Evolutionary conservation across 208 protist species (phyloP), one percentile per base, ranked within the genome.

Genomic region (Acanthamoeba divionensis): DNA sequence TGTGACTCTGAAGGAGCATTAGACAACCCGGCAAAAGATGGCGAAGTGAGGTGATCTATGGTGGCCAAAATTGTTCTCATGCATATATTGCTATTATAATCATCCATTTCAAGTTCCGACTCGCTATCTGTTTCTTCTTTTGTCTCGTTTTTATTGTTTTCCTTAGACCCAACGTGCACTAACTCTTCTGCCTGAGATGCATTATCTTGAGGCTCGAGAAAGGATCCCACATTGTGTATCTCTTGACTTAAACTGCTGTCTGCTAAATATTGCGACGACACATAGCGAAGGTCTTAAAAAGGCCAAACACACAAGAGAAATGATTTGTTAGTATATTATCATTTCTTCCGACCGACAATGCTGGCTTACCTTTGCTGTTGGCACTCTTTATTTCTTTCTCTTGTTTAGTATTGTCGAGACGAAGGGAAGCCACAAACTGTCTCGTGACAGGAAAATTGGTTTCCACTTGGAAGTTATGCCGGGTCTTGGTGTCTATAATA

Each of bases 211-310:
- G 54, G 54, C 0, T 57, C 75, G 29, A 80, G 65, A 44, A 83
- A 90, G 36, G 79, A 80, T 54, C 55, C 48, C 45, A 50, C 89
- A 15, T 60, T 13, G 13, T 67, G 69, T n/a, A 95, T 38, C 45
- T 92, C 89, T 63, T 93, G 89, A 54, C 79, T 93, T 5, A 95
- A 45, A 48, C 63, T 90, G 69, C 82, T 92, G 60, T 96, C 94
- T 7, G 60, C 47, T 1, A 96, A 57, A 63, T 95, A 96, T 57
- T 95, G 92, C 36, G 91, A 93, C 18, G 93, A 96, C 12, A 95
- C 36, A 57, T 95, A 94, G 21, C 54, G 52, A 2, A 92, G 7
- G 36, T 92, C 91, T 47, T 8, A 63, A 1, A 63, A 63, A 29
- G n/a, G 29, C 26, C 29, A 29, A 63, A n/a, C n/a, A 29, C 29